Conservation (phyloP, 2,329 filamentous ascomycete species). For the Talaromyces sp. region DNA sequence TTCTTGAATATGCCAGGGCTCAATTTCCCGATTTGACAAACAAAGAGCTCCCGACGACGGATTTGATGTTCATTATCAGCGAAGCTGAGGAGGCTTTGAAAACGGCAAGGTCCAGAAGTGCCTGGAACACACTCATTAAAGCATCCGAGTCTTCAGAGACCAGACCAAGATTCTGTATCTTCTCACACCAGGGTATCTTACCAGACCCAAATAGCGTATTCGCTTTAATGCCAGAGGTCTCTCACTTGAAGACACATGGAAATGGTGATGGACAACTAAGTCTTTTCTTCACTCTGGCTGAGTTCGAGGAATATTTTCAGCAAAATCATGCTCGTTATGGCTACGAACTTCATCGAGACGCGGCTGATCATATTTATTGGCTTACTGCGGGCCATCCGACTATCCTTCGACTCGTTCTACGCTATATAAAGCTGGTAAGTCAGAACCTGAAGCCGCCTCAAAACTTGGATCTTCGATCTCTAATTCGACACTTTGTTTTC, state of each 20-base stretch:
- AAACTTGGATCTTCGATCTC: too few relatives aligned
- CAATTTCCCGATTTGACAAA: background rate
- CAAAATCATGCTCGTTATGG: background rate
- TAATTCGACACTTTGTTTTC: too few relatives aligned
- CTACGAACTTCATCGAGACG: background rate
- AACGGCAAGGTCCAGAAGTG: background rate
- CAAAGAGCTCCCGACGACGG: background rate
- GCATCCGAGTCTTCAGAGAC: background rate
- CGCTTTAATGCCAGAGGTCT: slow-evolving; percentile 2
- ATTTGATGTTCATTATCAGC: slow-evolving; percentile 6
- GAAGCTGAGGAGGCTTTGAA: slow-evolving; percentile 1
- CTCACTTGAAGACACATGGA: slow-evolving; percentile 1
- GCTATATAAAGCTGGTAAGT: slow-evolving; percentile 9
- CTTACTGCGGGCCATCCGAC: slow-evolving; percentile 7
- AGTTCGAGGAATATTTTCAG: background rate
- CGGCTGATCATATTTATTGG: background rate
- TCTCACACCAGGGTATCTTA: background rate
- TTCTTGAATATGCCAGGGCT: background rate
- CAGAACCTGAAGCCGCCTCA: background rate
- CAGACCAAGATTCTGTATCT: background rate
- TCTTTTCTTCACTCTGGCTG: background rate
- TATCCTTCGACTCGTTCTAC: background rate
- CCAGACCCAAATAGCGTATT: background rate
- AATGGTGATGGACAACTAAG: background rate
- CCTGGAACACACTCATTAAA: slow-evolving; percentile 2